Evolutionary conservation across 1,284 basidiomycete species (phyloP), one percentile per base, ranked within the genome.

Genomic region (Sporisorium graminicola): DNA sequence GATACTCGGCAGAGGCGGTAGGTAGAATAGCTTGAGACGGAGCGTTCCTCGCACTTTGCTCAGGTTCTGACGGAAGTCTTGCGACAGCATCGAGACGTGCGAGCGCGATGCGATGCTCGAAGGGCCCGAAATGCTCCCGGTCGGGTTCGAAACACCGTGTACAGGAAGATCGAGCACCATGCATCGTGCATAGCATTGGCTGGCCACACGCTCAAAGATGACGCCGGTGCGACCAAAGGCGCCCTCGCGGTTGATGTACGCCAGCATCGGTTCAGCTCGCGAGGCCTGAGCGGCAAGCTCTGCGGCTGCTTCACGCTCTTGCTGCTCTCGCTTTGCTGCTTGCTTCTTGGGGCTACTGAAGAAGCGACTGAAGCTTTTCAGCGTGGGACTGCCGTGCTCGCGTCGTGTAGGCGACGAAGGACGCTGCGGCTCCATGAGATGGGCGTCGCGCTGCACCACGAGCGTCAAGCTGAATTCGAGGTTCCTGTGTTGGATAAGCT

Each of bases 1-100:
- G n/a, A 98, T 88, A 14, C 93, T 93, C 18, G 93, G 92, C 58
- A 98, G 86, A 0, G 94, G 91, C 0, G 95, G 95, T 16, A 98
- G 87, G 82, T 95, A 90, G 87, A 98, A 95, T n/a, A 85, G 65
- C 69, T 82, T 84, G 31, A 85, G 58, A 18, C 82, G 74, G 16
- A 85, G 76, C 42, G 71, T 78, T 14, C 84, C 84, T 13, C 82
- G 77, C 35, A 72, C 67, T 56, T 77, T 78, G 62, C 26, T 58
- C 57, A 83, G 56, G 40, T 82, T 79, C 58, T 70, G 61, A 40
- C 65, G 54, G 54, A 82, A 81, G 56, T 77, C 78, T 12, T 61
- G 56, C 24, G 57, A 55, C 13, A 66, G 64, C 65, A 61, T 66
- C 43, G 70, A 62, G 26, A 55, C 63, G 33, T 74, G 65, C 5